Evolutionary conservation across 306 rosid genomes (phyloP).

Genomic region (Potentilla sterilis): DNA sequence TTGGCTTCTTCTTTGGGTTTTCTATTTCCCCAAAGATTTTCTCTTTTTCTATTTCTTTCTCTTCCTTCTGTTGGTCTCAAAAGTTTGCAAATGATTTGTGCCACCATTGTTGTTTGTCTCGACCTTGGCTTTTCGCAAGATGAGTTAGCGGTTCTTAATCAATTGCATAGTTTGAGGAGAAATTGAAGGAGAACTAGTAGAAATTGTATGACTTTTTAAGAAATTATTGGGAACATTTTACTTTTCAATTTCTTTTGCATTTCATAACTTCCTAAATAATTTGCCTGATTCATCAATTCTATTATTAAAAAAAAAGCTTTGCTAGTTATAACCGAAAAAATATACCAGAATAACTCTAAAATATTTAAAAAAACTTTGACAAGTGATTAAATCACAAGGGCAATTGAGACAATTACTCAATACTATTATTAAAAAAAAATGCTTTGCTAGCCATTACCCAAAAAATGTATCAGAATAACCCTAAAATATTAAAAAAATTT

Average conservation of each 20-base stretch:
- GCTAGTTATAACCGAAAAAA: too few species aligned
- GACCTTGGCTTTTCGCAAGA: slow-evolving; percentile 26
- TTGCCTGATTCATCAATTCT: too few species aligned
- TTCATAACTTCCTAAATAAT: too few species aligned
- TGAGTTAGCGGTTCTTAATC: slow-evolving; percentile 43
- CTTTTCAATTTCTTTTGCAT: background rate
- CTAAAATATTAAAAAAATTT: too few species aligned
- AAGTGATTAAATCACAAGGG: too few species aligned
- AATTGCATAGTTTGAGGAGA: slow-evolving; percentile 60
- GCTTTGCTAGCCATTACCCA: too few species aligned
- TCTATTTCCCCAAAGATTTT: background rate
- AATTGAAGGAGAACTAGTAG: slow-evolving; percentile 42
- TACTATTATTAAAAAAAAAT: too few species aligned
- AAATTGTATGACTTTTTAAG: background rate
- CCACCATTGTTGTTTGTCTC: slow-evolving; percentile 24
- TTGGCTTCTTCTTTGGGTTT: background rate
- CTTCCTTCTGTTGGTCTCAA: slow-evolving; percentile 7
- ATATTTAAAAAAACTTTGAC: too few species aligned
- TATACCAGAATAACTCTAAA: too few species aligned
- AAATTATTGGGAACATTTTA: background rate
- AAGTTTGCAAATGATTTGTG: slow-evolving; percentile 5
- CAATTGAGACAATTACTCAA: too few species aligned
- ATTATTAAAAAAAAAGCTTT: too few species aligned
- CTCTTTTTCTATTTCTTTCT: background rate
- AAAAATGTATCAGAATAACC: too few species aligned